phyloP scores from a whole-genome alignment of 495 filamentous ascomycete species.

The Parmelia sp. region DNA sequence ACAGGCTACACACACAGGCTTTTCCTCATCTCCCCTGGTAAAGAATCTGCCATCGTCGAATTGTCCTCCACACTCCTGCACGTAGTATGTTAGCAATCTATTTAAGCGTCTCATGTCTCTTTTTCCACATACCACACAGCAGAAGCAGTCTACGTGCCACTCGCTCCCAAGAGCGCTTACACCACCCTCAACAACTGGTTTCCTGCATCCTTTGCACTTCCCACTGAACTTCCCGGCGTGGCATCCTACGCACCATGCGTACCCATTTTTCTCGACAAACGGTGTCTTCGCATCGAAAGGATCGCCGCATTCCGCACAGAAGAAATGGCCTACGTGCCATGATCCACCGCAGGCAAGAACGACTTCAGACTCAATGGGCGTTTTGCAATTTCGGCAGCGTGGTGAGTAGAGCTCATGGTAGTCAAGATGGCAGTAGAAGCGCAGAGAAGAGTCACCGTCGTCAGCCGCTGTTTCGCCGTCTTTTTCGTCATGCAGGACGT shows the following conservation, averaged over 20 bases:
- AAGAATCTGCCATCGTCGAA: conserved; percentile 64
- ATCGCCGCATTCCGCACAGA: conserved; percentile 98
- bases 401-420: conserved; percentile 94
- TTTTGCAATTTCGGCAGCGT: conserved; percentile 92
- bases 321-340: conserved; percentile 98
- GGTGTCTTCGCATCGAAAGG: conserved; percentile 76
- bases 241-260: conserved; percentile 93
- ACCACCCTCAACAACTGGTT: conserved; percentile 78
- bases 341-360: conserved; percentile 86
- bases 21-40: conserved; percentile 49
- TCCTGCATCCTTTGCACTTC: conserved; percentile 79
- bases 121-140: conserved; percentile 51
- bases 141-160: conserved; percentile 92
- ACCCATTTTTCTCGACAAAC: conserved; percentile 98
- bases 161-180: conserved; percentile 81
- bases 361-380: conserved; percentile 95
- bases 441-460: conserved; percentile 59
- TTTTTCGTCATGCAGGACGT: conserved; percentile 51
- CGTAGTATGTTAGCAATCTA: conserved; percentile 7
- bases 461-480: conserved; percentile 55
- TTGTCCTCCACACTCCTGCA: conserved; percentile 53
- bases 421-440: conserved; percentile 97
- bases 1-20: conserved; percentile 58
- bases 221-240: conserved; percentile 85
- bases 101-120: not conserved